These are phyloP conservation scores for Termitomyces heimii DNA, from an alignment of 768 basidiomycete genomes.

Conservation along the genomic window DNA sequence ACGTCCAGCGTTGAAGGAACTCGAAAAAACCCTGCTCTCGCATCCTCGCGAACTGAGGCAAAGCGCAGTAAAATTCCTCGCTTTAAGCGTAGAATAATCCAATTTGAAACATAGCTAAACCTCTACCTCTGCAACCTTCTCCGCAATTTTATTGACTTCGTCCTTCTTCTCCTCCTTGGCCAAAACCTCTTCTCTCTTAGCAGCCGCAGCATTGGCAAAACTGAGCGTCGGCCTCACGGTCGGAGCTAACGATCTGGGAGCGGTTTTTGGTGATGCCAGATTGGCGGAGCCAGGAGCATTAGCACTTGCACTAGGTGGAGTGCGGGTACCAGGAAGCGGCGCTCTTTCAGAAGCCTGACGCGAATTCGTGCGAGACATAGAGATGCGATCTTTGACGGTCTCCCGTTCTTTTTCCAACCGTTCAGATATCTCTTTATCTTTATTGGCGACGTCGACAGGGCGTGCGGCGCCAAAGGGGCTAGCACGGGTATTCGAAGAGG, in stretches of 20 bases:
- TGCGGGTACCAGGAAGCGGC: slow-evolving; percentile 23
- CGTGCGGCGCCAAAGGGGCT: slow-evolving; percentile 88
- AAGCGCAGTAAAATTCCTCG: too few species aligned
- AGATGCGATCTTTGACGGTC: slow-evolving; percentile 44
- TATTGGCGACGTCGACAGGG: slow-evolving; percentile 77
- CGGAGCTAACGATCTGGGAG: slow-evolving; percentile 29
- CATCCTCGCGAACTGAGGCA: neutral
- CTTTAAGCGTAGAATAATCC: slow-evolving; percentile 1
- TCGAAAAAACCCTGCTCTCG: neutral
- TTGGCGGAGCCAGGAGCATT: slow-evolving; percentile 6
- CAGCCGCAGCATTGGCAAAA: slow-evolving; percentile 80
- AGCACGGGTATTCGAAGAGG: slow-evolving; percentile 33
- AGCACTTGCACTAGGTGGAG: slow-evolving; percentile 23
- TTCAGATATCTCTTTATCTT: slow-evolving; percentile 71
- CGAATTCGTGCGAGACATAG: slow-evolving; percentile 50
- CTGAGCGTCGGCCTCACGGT: slow-evolving; percentile 70
- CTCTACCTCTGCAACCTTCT: slow-evolving; percentile 16
- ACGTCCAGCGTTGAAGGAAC: neutral
- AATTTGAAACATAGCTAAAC: slow-evolving; percentile 6
- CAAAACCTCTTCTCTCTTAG: slow-evolving; percentile 39
- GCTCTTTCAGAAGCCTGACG: slow-evolving; percentile 45
- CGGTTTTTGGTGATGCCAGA: slow-evolving; percentile 22
- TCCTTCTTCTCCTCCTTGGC: slow-evolving; percentile 14
- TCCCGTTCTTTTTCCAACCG: slow-evolving; percentile 65
- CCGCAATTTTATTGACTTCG: slow-evolving; percentile 13